phyloP scores from a whole-genome alignment of 2,329 filamentous ascomycete species.

The Penicillium fuscoglaucum region DNA sequence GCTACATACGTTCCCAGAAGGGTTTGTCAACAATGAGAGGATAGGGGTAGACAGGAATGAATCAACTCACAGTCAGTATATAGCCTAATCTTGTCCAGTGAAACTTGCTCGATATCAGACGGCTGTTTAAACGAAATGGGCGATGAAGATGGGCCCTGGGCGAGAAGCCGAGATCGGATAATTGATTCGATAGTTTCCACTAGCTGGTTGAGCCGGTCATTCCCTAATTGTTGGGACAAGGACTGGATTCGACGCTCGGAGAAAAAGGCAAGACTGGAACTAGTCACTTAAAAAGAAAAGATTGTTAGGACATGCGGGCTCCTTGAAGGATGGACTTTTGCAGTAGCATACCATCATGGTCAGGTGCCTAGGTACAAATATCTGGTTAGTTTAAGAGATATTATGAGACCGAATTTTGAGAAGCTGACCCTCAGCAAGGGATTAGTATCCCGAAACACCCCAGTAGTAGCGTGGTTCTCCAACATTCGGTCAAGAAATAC shows the following conservation, averaged over 20 bases:
- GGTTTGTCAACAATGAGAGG: background rate
- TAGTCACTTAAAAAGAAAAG: constrained; percentile 27
- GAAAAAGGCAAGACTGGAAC: constrained; percentile 38
- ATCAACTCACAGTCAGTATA: constrained; percentile 7
- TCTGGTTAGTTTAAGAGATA: background rate
- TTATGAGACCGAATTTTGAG: background rate
- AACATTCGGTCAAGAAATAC: background rate
- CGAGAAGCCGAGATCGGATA: background rate
- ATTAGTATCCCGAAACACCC: background rate
- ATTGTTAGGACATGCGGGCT: background rate
- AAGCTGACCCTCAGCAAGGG: background rate
- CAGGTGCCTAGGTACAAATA: background rate
- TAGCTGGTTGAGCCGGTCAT: constrained; percentile 25
- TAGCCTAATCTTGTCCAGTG: background rate
- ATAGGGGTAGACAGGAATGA: background rate
- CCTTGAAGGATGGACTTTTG: too few relatives aligned
- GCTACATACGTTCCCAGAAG: constrained; percentile 18
- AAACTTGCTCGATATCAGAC: background rate
- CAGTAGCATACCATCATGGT: background rate
- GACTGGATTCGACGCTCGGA: constrained; percentile 36
- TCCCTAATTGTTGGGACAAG: constrained; percentile 29
- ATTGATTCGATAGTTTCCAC: constrained; percentile 11
- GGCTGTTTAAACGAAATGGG: background rate
- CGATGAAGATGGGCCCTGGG: background rate
- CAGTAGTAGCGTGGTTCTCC: background rate